Evolutionary conservation across 129 eudicot species (phyloP).

Genomic region (Lactuca sativa): DNA sequence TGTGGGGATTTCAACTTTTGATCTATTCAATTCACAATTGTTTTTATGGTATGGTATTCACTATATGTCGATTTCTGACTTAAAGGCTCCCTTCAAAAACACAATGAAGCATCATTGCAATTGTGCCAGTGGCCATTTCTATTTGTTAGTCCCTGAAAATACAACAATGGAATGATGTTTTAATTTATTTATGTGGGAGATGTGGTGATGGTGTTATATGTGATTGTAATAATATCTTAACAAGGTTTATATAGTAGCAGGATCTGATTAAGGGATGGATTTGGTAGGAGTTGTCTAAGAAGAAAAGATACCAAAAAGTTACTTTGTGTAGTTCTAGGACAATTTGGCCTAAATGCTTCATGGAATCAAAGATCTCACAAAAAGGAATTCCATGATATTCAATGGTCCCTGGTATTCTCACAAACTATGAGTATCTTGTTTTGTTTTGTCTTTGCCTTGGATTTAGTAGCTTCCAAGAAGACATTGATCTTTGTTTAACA

Average conservation of each 20-base stretch:
- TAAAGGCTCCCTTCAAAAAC: constrained; percentile 27
- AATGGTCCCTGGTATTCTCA: neutral
- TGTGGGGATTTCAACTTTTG: constrained; percentile 10
- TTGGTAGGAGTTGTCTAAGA: neutral
- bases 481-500: too few species aligned
- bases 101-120: constrained; percentile 11
- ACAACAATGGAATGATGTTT: neutral
- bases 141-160: neutral
- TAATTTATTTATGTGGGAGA: neutral
- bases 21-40: constrained; percentile 36
- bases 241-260: constrained; percentile 6
- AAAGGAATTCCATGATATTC: neutral
- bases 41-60: constrained; percentile 41
- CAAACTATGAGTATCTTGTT: neutral
- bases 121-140: constrained; percentile 22
- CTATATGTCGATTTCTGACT: constrained; percentile 23
- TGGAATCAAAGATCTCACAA: constrained; percentile 1
- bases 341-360: neutral
- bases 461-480: neutral
- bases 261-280: too few species aligned
- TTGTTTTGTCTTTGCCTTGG: neutral
- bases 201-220: neutral
- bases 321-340: neutral
- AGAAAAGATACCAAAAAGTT: constrained; percentile 13
- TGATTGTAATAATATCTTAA: neutral